Conservation (phyloP, 352 stramenopile genomes). For the Globisporangium splendens region DNA sequence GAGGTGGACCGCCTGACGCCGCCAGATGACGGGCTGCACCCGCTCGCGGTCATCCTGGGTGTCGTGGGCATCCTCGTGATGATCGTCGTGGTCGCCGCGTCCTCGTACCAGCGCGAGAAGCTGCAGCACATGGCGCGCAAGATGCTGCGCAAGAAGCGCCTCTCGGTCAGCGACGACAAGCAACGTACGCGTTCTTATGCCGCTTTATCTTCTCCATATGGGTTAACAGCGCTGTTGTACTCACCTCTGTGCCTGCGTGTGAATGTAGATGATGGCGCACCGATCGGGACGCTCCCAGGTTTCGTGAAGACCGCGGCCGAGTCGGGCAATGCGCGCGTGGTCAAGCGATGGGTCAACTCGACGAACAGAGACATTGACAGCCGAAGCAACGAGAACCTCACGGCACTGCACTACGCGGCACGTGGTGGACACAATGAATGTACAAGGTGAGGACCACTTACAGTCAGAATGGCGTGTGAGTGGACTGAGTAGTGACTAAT, state of each 20-base stretch:
- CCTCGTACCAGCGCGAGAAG: constrained; percentile 76
- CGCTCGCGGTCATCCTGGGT: constrained; percentile 59
- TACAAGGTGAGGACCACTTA: constrained; percentile 24
- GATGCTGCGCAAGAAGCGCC: constrained; percentile 65
- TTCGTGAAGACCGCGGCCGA: constrained; percentile 70
- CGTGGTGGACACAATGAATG: constrained; percentile 80
- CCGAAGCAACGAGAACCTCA: constrained; percentile 72
- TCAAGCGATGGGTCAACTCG: constrained; percentile 82
- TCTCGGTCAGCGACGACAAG: constrained; percentile 39
- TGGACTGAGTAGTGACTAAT: neutral
- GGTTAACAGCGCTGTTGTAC: neutral
- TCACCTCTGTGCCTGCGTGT: neutral
- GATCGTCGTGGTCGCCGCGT: constrained; percentile 63
- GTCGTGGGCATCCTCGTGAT: constrained; percentile 56
- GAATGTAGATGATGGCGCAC: constrained; percentile 22
- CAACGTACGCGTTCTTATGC: constrained; percentile 19
- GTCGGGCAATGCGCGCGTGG: constrained; percentile 65
- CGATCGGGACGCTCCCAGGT: constrained; percentile 41
- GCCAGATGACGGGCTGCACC: constrained; percentile 40
- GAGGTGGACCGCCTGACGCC: constrained; percentile 13
- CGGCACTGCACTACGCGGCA: constrained; percentile 72
- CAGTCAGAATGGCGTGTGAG: too few relatives aligned
- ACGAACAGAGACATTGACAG: constrained; percentile 61
- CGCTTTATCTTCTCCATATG: neutral
- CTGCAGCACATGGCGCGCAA: constrained; percentile 80